Base-by-base conservation (phyloP, 2,329 filamentous ascomycete species). In the Ophidiomyces ophidiicola region DNA sequence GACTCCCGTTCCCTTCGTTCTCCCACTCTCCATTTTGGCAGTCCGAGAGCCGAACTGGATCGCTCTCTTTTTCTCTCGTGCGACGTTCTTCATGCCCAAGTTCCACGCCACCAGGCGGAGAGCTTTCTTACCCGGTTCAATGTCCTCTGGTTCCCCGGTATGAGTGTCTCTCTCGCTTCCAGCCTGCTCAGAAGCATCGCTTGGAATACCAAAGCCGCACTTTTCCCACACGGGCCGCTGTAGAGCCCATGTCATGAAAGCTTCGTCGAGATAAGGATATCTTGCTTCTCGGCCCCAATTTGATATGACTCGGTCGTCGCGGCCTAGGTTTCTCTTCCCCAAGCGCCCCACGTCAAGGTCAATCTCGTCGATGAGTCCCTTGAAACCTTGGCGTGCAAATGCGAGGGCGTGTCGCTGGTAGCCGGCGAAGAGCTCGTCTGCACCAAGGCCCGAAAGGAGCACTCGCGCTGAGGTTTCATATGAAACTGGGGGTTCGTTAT, bases 391-490 rank as follows among this genome's bases (percentile, higher is more conserved):
- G 5, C 80, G 73, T 5, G 69, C 65, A 54, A 82, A 94, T 0
- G 87, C 85, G 3, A 76, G 75, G 2, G 76, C 73, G 52, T 98
- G 90, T 5, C 92, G 77, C 6, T 76, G 78, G 56, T 98, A 98
- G 5, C 90, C 90, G 11, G 83, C 90, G 55, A 98, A 96, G 1
- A 98, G 73, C 61, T 98, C 90, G 54, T 98, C 90, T 1, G 92
- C 92, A 1, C 92, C 90, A 1, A 98, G 72, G 0, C 90, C 92
- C 0, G 90, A 96, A 0, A 98, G 68, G 1, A 98, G 71, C 0
- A 94, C 84, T 21, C 85, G 77, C 1, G 87, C 83, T 0, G 77
- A 66, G 0, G 83, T 86, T 6, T 63, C 69, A 53, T 86, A 87
- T 0, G 56, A 48, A 4, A 49, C 32, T 18, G 37, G 32, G 3